Evolutionary conservation across 768 basidiomycete genomes (phyloP).

Genomic region (Podaxis rugospora): DNA sequence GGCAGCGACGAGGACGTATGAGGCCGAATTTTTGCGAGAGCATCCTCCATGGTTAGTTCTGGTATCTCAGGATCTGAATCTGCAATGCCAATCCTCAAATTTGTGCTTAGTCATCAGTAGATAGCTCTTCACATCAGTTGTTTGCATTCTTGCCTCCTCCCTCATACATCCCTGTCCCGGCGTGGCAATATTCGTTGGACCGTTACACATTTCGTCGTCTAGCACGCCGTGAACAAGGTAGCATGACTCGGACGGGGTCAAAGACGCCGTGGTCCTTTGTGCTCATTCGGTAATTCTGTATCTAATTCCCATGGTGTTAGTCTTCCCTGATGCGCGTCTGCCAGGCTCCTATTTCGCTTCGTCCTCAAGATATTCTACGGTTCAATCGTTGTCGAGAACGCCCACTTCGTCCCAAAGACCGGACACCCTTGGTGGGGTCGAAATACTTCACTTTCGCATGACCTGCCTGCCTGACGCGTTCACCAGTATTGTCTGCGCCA

Average conservation of each 20-base stretch:
- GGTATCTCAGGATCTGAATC: constrained; percentile 1
- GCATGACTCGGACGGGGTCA: constrained; percentile 23
- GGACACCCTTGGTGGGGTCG: constrained; percentile 66
- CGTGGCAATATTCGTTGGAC: neutral
- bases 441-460: neutral
- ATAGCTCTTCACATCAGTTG: neutral
- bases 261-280: constrained; percentile 46
- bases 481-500: constrained; percentile 76
- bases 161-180: neutral
- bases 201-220: neutral
- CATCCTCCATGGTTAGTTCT: constrained; percentile 47
- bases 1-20: constrained; percentile 77
- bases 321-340: neutral
- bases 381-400: constrained; percentile 80
- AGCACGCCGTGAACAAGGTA: neutral
- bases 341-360: constrained; percentile 68
- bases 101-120: constrained; percentile 18
- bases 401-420: constrained; percentile 61
- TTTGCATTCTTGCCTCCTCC: neutral
- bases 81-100: constrained; percentile 7
- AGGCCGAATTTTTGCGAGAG: constrained; percentile 80
- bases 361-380: constrained; percentile 92
- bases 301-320: neutral
- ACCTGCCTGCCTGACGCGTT: constrained; percentile 4
- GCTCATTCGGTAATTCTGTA: constrained; percentile 51